These are phyloP conservation scores for Phytophthora citricola DNA, from an alignment of 352 stramenopile species.

Conservation along the genomic window DNA sequence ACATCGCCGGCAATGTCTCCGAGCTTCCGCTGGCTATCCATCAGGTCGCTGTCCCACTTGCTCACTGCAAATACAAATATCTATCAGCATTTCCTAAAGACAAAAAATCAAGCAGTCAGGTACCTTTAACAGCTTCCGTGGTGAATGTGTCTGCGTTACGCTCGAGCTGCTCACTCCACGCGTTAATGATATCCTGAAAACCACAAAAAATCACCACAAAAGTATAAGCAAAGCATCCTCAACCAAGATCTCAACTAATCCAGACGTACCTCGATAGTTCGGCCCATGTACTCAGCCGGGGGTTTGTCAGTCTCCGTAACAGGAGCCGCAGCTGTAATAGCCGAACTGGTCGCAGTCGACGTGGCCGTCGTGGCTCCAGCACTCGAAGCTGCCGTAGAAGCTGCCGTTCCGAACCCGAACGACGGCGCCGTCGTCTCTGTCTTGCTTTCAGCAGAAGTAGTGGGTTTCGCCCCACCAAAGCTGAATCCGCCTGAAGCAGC, in stretches of 20 bases:
- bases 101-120: constrained; percentile 1
- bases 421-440: constrained; percentile 30
- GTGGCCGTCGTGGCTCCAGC: constrained; percentile 21
- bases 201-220: not conserved
- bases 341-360: constrained; percentile 31
- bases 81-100: not conserved
- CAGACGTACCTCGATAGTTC: constrained; percentile 74
- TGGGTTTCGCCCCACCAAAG: constrained; percentile 41
- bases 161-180: constrained; percentile 90
- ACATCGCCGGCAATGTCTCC: constrained; percentile 86
- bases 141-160: constrained; percentile 88
- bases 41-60: constrained; percentile 84
- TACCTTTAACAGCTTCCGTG: constrained; percentile 88
- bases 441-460: constrained; percentile 36
- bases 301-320: constrained; percentile 63
- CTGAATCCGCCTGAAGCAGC: constrained; percentile 45
- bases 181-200: constrained; percentile 87
- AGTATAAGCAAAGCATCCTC: not conserved
- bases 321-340: constrained; percentile 44
- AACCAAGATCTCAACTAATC: not conserved
- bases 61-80: constrained; percentile 55
- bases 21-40: constrained; percentile 88
- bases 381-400: constrained; percentile 28
- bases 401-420: constrained; percentile 33
- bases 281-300: constrained; percentile 85